Evolutionary conservation across 768 basidiomycete genomes (phyloP), one percentile per base, ranked within the genome.

Genomic region (Hygrophorus pudorinus): DNA sequence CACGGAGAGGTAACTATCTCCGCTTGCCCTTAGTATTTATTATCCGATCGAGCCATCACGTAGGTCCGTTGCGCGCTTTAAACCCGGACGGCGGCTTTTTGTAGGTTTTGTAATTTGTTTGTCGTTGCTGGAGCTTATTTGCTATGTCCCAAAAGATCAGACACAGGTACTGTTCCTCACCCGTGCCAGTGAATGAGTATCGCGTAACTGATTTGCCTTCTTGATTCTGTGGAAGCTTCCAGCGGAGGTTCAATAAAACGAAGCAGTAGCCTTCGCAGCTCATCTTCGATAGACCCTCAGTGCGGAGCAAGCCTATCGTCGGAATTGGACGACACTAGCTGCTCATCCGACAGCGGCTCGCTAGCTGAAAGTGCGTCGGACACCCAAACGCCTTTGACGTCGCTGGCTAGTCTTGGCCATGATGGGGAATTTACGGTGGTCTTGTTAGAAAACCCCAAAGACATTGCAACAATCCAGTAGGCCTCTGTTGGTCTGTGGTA

Each of bases 341-440:
- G 7, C 24, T 24, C 24, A 24, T 24, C 24, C 24, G 24, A 24
- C 24, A 24, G 24, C 13, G 28, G 33, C 13, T 44, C 43, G 2
- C 4, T 20, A 3, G 35, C 43, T 20, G 32, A 28, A 8, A 24
- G 24, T 24, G 24, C 24, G 24, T 21, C 34, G 10, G 28, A 24
- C 14, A 33, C 27, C 18, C 33, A 16, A 33, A 37, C 34, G 8
- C 34, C 20, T 18, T 33, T 21, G 11, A 24, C 32, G 33, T 35
- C 34, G 8, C 12, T 11, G 14, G n/a, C 12, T 28, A 13, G 34
- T 33, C 24, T 21, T 10, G 21, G 17, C 14, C 24, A 44, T 29
- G 34, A 14, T 12, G 35, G 34, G 5, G 43, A 35, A 6, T 44
- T 44, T 29, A 44, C 43, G 11, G 37, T 44, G 7, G 43, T 44